Base-by-base conservation (phyloP, 2,329 filamentous ascomycete genomes). In the Verticillium longisporum region DNA sequence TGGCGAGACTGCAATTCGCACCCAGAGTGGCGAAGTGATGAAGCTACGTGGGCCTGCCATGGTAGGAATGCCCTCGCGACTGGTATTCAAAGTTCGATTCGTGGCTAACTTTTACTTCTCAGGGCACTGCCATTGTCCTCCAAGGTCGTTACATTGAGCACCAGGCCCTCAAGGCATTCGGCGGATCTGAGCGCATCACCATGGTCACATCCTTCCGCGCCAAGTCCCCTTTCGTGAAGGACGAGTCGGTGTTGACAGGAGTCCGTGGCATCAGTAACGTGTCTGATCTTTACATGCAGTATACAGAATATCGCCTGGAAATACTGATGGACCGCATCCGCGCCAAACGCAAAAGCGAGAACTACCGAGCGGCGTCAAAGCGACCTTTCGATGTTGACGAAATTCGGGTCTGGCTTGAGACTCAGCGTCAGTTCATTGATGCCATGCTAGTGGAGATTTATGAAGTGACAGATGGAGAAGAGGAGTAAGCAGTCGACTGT, bases 141-240 rank as follows among this genome's bases (percentile, higher is more conserved):
- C 87, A 89, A 70, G 87, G 87, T 15, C 79, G 86, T 21, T 88
- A 89, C 72, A 86, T 89, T 63, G 81, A 85, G 64, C 87, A 89
- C 68, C 80, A 84, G 62, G 87, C 86, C 1, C 77, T 88, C 18
- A 81, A 80, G 13, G 83, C 85, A 10, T 72, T 85, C 1, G 84
- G 84, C n/a, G 77, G 78, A 3, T 78, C 79, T 26, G 87, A 89
- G 70, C 82, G 86, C 34, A 88, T 89, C 71, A 84, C 78, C 55
- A 85, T 87, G 74, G 85, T 89, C 58, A 89, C 87, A 0, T 85
- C 84, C 3, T 88, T 88, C 74, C 80, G 87, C 13, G 85, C 87
- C 2, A 81, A 79, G 59, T 80, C 77, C 31, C 76, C 85, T 1
- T 74, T 74, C 21, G 68, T 83, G 50, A 78, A 77, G 15, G 87